Conservation (phyloP, 192 early-diverging fungal genomes). For the Backusella macrospora region DNA sequence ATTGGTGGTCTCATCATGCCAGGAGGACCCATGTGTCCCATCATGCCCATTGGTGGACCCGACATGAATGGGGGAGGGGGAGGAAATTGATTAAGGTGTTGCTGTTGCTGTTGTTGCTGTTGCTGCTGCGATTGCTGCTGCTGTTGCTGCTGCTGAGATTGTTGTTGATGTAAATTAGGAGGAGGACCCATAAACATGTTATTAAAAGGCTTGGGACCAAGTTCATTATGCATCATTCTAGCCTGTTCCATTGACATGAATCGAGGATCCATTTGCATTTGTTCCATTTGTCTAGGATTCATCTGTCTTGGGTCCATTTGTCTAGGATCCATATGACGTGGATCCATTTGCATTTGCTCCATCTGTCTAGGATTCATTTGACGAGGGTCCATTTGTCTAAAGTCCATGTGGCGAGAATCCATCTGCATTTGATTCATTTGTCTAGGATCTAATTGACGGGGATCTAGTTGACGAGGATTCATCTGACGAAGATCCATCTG, state of each 20-base stretch:
- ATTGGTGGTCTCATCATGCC: conserved; percentile 20
- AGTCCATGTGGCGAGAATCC: background rate
- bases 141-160: conserved; percentile 29
- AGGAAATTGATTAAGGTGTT: conserved; percentile 1
- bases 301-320: background rate
- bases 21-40: conserved; percentile 16
- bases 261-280: conserved; percentile 21
- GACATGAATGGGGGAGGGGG: conserved; percentile 21
- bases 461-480: background rate
- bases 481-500: conserved; percentile 24
- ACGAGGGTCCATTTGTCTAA: background rate
- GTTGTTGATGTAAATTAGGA: conserved; percentile 19
- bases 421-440: conserved; percentile 7
- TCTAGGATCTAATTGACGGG: conserved; percentile 1
- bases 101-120: conserved; percentile 22
- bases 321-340: background rate
- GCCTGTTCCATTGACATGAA: conserved; percentile 16
- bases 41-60: conserved; percentile 22
- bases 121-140: conserved; percentile 22
- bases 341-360: conserved; percentile 10
- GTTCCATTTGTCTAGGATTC: background rate
- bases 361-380: conserved; percentile 6
- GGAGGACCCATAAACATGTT: conserved; percentile 32
- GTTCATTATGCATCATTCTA: conserved; percentile 8
- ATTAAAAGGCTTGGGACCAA: background rate